These are phyloP conservation scores for Psilocybe cyanescens DNA, from an alignment of 768 basidiomycete species.

Conservation along the genomic window DNA sequence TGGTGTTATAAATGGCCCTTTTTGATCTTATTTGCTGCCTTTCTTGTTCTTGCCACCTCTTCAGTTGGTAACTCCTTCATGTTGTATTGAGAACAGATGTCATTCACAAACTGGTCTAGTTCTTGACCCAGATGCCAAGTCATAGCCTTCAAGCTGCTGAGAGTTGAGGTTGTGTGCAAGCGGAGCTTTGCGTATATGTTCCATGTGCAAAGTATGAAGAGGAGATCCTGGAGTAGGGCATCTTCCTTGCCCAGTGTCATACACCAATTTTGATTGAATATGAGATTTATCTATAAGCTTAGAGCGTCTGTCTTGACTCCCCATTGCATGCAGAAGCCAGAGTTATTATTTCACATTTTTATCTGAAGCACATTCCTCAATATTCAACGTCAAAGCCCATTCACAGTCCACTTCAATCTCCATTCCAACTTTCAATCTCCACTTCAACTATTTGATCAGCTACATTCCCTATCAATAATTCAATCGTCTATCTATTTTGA, in stretches of 20 bases:
- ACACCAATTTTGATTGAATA: too few relatives aligned
- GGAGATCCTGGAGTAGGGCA: conserved; percentile 25
- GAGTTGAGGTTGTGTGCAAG: conserved; percentile 38
- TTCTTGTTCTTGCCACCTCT: conserved; percentile 21
- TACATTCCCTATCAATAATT: too few relatives aligned
- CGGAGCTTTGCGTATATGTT: conserved; percentile 37
- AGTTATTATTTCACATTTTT: too few relatives aligned
- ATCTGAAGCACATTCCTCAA: too few relatives aligned
- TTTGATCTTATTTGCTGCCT: conserved; percentile 10
- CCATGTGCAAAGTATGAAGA: conserved; percentile 37
- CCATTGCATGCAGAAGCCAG: too few relatives aligned
- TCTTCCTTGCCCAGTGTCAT: conserved; percentile 18
- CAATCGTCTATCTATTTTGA: too few relatives aligned
- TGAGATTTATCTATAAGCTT: too few relatives aligned
- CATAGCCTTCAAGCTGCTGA: conserved; percentile 24
- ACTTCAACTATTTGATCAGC: too few relatives aligned
- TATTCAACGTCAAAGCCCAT: too few relatives aligned
- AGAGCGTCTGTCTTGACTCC: too few relatives aligned
- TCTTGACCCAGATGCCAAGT: conserved; percentile 29
- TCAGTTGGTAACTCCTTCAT: conserved; percentile 27
- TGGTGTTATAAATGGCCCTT: not conserved
- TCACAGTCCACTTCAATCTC: too few relatives aligned
- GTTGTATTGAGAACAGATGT: conserved; percentile 19
- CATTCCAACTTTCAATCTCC: too few relatives aligned
- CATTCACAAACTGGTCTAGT: conserved; percentile 25